Base-by-base conservation (phyloP, 768 basidiomycete species). In the Pisolithus orientalis region DNA sequence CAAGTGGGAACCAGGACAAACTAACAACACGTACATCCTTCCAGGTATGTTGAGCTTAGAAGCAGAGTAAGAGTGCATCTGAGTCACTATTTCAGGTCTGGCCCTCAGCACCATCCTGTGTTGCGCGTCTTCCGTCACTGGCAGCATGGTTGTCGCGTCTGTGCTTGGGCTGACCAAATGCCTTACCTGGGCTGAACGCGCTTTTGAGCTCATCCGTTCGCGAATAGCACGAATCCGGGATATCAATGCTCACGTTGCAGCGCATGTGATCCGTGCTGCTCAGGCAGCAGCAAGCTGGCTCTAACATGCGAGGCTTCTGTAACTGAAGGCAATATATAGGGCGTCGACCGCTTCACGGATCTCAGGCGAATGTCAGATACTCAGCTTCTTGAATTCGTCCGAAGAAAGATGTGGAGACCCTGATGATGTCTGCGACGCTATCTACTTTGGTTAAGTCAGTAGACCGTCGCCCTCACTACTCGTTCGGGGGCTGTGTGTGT, bases 21-120 rank as follows among this genome's bases (percentile, higher is more conserved):
- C 93, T 27, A 96, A 95, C 67, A 97, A 95, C 69, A 93, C 94
- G 90, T 89, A 87, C 66, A 86, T 87, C 62, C 85, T 85, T 75
- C 83, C 83, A 46, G 80, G 82, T 80, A 39, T 14, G 69, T 61
- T 21, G 21, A 21, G 21, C 21, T 21, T 21, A 21, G 21, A 21
- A 21, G 21, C 21, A 21, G 21, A 21, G 21, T 21, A 21, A 21
- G 21, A 21, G 21, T 21, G 21, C 21, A 21, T 21, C 21, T 21
- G 21, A 1, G 21, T 21, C 21, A 21, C 21, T 21, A 21, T 21
- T 14, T 38, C 8, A 38, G 37, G 37, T 17, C 73, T 91, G 55
- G 93, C 90, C n/a, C 74, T 92, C 32, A 90, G 83, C 39, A 76
- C 85, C 8, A 87, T 93, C 63, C 73, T 93, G 46, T 75, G 82